Evolutionary conservation across 495 filamentous ascomycete species (phyloP), one percentile per base, ranked within the genome.

Genomic region (Physcia stellaris): DNA sequence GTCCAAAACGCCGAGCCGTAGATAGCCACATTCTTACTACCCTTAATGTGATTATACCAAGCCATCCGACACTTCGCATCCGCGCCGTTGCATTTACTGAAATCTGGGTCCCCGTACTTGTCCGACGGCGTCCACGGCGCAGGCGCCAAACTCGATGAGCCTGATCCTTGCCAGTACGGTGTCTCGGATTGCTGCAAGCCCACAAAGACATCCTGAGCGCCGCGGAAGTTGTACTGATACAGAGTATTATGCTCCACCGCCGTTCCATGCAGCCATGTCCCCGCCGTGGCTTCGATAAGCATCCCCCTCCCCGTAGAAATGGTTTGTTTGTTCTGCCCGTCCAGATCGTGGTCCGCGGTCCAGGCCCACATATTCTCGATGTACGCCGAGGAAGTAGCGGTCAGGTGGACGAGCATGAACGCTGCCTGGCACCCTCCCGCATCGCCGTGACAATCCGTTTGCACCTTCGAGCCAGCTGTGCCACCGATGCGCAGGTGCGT

Each of bases 331-430:
- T 47, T 51, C 12, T 41, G 38, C 12, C 17, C 19, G 37, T 73
- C 66, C 0, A 73, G 59, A 22, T 60, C 56, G 47, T 71, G 70
- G 43, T 73, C 68, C 0, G 67, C 67, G 5, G 66, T 69, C 71
- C 70, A 75, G 36, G 63, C 65, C 70, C 72, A 75, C 48, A 75
- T 59, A 45, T 70, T 66, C 45, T 76, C 70, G 24, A 76, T 56
- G 39, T 75, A 77, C 6, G 55, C 62, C 2, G 64, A 69, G 1
- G 63, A 61, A 2, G 58, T 61, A 5, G 43, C 32, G 1, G 60
- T 63, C 3, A 77, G 45, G 34, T 76, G 70, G 3, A 75, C 35
- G 9, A 72, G 46, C 2, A 60, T 49, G 40, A 61, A 72, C 0
- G 69, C 70, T 2, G 70, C 72, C 42, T 62, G 64, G 52, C 73